Base-by-base conservation (phyloP, 108 stramenopile genomes). In the Cyclotella choctawhatcheeana region DNA sequence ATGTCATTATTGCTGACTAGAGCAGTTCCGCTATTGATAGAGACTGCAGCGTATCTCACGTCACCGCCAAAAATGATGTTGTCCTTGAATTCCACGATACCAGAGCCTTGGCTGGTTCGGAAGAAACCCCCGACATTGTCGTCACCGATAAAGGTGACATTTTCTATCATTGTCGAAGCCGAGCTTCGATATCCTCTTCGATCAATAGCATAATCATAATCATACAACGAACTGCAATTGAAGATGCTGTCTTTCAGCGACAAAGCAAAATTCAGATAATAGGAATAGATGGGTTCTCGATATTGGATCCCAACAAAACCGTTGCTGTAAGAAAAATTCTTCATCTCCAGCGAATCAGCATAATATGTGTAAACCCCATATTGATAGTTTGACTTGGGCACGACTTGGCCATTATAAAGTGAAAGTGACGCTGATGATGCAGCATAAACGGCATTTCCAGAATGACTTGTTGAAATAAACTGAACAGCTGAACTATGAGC, bases 401-500 rank as follows among this genome's bases (percentile, higher is more conserved):
- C 22, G 37, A 62, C 44, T 12, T 2, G 3, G 14, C 37, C 34
- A 43, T 62, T 43, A 20, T 13, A 6, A 44, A 62, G 61, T 44
- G 18, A 62, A 12, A 62, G 13, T 44, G 35, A 22, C 25, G 25
- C 29, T 12, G 16, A 2, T n/a, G 16, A 7, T 5, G 26, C 1
- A 12, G 56, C 34, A 44, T 59, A 35, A 44, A 69, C 7, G 1
- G 69, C 30, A 69, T 3, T 21, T 14, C 40, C 69, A 47, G 33
- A 40, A 1, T 69, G 61, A 2, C n/a, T 17, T 1, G 50, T 52
- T 22, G 65, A 66, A 2, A 69, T 59, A 20, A 40, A 58, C n/a
- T n/a, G n/a, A n/a, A n/a, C n/a, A n/a, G n/a, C n/a, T n/a, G n/a
- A n/a, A n/a, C n/a, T n/a, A n/a, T n/a, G n/a, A n/a, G n/a, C n/a